Evolutionary conservation across 2,329 filamentous ascomycete genomes (phyloP).

Genomic region (Didymella arachidicola): DNA sequence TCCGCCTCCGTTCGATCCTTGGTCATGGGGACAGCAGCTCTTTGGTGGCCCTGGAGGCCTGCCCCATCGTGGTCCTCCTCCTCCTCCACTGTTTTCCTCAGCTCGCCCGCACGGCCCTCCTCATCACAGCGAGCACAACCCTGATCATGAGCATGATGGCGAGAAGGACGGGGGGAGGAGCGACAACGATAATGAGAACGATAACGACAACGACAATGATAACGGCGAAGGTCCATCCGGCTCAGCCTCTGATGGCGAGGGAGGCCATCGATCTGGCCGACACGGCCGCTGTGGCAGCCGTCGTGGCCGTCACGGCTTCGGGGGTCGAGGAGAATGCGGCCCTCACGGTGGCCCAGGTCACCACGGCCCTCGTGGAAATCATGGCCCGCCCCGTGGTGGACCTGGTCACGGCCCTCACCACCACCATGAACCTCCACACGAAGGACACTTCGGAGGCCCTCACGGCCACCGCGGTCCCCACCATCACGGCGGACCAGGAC

Average conservation of each 20-base stretch:
- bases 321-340: slow-evolving; percentile 32
- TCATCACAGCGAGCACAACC: slow-evolving; percentile 16
- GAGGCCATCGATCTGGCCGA: slow-evolving; percentile 24
- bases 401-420: slow-evolving; percentile 15
- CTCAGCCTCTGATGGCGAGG: slow-evolving; percentile 41
- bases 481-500: slow-evolving; percentile 30
- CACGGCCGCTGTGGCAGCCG: slow-evolving; percentile 34
- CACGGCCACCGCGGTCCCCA: slow-evolving; percentile 5
- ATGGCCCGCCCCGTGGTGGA: slow-evolving; percentile 12
- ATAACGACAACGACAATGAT: slow-evolving; percentile 34
- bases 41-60: slow-evolving; percentile 37
- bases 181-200: slow-evolving; percentile 29
- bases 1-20: slow-evolving; percentile 37
- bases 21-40: slow-evolving; percentile 47
- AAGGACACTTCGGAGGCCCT: slow-evolving; percentile 15
- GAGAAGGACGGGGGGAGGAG: slow-evolving; percentile 29
- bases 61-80: slow-evolving; percentile 39
- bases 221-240: slow-evolving; percentile 43
- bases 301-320: slow-evolving; percentile 34
- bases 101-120: slow-evolving; percentile 24
- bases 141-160: slow-evolving; percentile 21
- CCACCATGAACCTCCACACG: slow-evolving; percentile 29
- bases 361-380: slow-evolving; percentile 12
- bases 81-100: slow-evolving; percentile 18
- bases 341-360: slow-evolving; percentile 24